Base-by-base conservation (phyloP, 805 yeast species). In the Hanseniaspora opuntiae region DNA sequence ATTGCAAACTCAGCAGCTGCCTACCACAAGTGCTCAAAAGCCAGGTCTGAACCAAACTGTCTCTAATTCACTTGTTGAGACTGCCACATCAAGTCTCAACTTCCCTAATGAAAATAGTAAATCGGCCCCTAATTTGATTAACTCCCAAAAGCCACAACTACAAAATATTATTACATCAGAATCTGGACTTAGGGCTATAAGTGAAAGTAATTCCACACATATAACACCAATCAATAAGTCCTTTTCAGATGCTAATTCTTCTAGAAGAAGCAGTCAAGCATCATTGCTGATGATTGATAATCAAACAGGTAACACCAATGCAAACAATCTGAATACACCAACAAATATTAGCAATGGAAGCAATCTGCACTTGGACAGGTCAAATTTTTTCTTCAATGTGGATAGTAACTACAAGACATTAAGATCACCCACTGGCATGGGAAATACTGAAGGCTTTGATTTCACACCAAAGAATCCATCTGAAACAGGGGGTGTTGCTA, bases 81-180 rank as follows among this genome's bases (percentile, higher is more conserved):
- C 46, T 17, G 33, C 46, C n/a, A 14, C 14, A 11, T 3, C 33
- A 16, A 24, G 22, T 22, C 10, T 33, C 3, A 41, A n/a, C 22
- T 44, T 44, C 17, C 24, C 46, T 7, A 12, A n/a, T 16, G 32
- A 25, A n/a, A 28, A 14, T 11, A 44, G 24, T 35, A 44, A 30
- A 30, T 44, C 46, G 17, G 17, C 35, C 32, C 17, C 45, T 24
- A 35, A 14, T 10, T 16, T 9, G 6, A 19, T 12, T 12, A 41
- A 17, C 28, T 7, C 12, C 14, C 25, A 32, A 11, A 49, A 33
- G 19, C 53, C 53, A n/a, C 53, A 49, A 8, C 16, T 49, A 17
- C 47, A 40, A 41, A 49, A 41, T 41, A 40, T 49, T 30, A 49
- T 49, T 2, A 49, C 53, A 1, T 49, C 53, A 3, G 53, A 49